Evolutionary conservation across 2,329 filamentous ascomycete species (phyloP).

Genomic region (Venturia aucupariae): DNA sequence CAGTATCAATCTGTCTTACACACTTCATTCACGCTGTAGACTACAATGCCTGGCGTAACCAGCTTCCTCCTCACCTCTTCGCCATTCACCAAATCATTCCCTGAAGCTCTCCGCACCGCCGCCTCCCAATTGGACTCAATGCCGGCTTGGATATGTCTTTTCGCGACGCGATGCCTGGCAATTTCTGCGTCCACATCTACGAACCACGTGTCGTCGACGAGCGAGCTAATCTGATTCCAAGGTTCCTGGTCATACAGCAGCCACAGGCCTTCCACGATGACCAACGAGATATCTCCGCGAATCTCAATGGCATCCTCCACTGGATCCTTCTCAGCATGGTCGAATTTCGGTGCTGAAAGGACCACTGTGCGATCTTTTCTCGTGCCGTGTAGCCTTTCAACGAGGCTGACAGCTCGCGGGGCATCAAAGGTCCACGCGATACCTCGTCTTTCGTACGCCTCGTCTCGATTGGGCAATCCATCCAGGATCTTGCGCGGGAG

Average conservation of each 20-base stretch:
- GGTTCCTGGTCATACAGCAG: constrained; percentile 53
- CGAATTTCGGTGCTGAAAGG: constrained; percentile 66
- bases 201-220: constrained; percentile 74
- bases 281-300: constrained; percentile 48
- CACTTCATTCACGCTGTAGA: background rate
- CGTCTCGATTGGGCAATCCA: constrained; percentile 66
- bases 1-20: background rate
- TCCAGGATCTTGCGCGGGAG: constrained; percentile 72
- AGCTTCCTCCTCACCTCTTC: constrained; percentile 60
- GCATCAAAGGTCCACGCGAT: constrained; percentile 95
- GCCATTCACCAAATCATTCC: constrained; percentile 87
- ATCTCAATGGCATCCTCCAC: constrained; percentile 60
- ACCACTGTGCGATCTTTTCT: constrained; percentile 30
- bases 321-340: constrained; percentile 74
- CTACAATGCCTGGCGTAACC: background rate
- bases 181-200: constrained; percentile 64
- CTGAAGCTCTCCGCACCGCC: constrained; percentile 62
- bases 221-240: constrained; percentile 55
- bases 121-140: constrained; percentile 62
- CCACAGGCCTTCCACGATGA: constrained; percentile 75
- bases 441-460: constrained; percentile 72
- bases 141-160: constrained; percentile 70
- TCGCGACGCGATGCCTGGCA: constrained; percentile 61
- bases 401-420: constrained; percentile 56
- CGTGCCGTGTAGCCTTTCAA: constrained; percentile 50